Base-by-base conservation (phyloP, 2,329 filamentous ascomycete genomes). In the Graphilbum ipis-grandicollis region DNA sequence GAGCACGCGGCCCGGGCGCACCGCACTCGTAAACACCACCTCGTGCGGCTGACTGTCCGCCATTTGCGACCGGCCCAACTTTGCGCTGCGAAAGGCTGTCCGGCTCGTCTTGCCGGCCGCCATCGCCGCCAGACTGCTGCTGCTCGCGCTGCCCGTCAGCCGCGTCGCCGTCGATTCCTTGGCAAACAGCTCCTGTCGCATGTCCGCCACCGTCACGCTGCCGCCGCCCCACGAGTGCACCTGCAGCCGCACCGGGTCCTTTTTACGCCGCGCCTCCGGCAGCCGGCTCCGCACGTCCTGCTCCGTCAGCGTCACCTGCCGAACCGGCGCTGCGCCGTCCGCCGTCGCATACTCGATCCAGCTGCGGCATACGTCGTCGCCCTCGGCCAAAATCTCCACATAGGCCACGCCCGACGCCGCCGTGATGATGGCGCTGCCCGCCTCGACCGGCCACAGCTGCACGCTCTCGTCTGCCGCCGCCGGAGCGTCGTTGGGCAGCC, bases 371-470 rank as follows among this genome's bases (percentile, higher is more conserved):
- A 83, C 59, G 31, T 83, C 75, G 41, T 93, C 84, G n/a, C 74
- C 79, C 41, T 86, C 79, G 0, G 68, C 63, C 48, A 72, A 86
- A 9, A 96, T 69, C 54, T 96, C 88, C 10, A 93, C 64, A 54
- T 82, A 93, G 0, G 84, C 76, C 33, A 96, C 69, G 0, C 88
- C 90, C 1, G 83, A 79, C 2, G 77, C 65, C 3, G 88, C 82
- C 30, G 80, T 85, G 15, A 86, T 66, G 31, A 90, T 60, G 13
- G 90, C 69, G 38, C 75, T 78, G 10, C 77, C 75, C 41, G 75
- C 75, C 40, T 93, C 86, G 1, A 88, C 73, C 0, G 80, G 75
- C 75, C 83, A 96, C 1, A 82, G 81, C 49, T 93, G 83, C 2
- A 94, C 70, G 44, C 82, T 85, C 26, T 71, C 70, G 46, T 94